Conservation (phyloP, 345 rosid genomes). For the Bruguiera sexangula region DNA sequence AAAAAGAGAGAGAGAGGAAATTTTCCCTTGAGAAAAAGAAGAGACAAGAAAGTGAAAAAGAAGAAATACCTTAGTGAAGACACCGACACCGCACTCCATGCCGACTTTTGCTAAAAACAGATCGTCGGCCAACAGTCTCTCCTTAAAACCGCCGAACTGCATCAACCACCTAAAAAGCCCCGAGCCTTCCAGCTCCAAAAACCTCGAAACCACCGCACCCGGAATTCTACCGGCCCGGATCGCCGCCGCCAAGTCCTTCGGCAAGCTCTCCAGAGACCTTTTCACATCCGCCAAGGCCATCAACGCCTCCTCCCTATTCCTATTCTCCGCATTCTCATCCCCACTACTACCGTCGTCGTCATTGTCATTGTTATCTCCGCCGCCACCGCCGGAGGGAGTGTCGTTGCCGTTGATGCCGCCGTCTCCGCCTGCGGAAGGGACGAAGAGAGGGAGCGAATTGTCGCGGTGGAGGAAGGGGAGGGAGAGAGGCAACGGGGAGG, state of each 20-base stretch:
- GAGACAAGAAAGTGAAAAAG: too few relatives aligned
- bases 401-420: constrained; percentile 37
- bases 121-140: constrained; percentile 88
- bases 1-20: too few relatives aligned
- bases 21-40: too few relatives aligned
- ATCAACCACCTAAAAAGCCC: constrained; percentile 68
- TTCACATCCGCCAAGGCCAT: constrained; percentile 60
- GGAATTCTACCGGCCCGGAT: constrained; percentile 78
- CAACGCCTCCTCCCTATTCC: constrained; percentile 66
- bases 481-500: constrained; percentile 12
- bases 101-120: constrained; percentile 77
- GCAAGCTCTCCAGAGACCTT: constrained; percentile 56
- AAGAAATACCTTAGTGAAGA: constrained; percentile 76
- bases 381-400: constrained; percentile 22
- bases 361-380: constrained; percentile 13
- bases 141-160: constrained; percentile 83
- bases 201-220: constrained; percentile 62
- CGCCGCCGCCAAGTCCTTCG: constrained; percentile 79
- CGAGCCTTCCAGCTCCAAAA: constrained; percentile 64
- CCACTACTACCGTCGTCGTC: constrained; percentile 20
- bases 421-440: constrained; percentile 28
- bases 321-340: constrained; percentile 53
- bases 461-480: constrained; percentile 22
- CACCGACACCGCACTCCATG: constrained; percentile 93
- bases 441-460: constrained; percentile 21